Percentiles rank a stretch among this genome's conserved stretches.
Conservation (phyloP, 768 basidiomycete species). For the Phylloporus sp. region DNA sequence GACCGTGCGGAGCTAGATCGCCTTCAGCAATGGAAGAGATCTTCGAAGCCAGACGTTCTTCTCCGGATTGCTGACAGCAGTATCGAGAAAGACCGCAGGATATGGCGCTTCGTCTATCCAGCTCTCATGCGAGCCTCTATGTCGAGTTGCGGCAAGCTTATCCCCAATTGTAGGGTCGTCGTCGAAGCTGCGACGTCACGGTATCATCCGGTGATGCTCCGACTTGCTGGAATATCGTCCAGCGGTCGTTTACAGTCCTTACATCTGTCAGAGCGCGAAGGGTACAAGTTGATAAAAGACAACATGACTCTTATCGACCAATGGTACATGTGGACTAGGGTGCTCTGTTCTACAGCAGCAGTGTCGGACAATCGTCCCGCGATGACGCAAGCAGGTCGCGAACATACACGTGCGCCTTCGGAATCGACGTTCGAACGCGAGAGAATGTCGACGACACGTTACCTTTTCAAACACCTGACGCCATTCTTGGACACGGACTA, state of each 20-base stretch:
- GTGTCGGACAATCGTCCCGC: slow-evolving; percentile 59
- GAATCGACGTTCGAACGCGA: slow-evolving; percentile 78
- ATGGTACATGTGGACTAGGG: slow-evolving; percentile 82
- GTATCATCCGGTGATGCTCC: slow-evolving; percentile 68
- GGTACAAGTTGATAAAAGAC: slow-evolving; percentile 49
- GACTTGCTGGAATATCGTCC: slow-evolving; percentile 70
- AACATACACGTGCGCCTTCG: slow-evolving; percentile 67
- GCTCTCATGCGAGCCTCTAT: slow-evolving; percentile 55
- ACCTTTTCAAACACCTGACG: slow-evolving; percentile 79
- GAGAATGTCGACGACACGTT: slow-evolving; percentile 75
- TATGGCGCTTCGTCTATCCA: slow-evolving; percentile 77
- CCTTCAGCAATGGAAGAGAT: slow-evolving; percentile 64
- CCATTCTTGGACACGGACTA: slow-evolving; percentile 88
- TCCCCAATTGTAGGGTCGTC: slow-evolving; percentile 56
- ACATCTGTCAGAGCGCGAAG: slow-evolving; percentile 50
- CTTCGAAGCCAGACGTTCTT: slow-evolving; percentile 50
- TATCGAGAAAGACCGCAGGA: slow-evolving; percentile 58
- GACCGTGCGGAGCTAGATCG: slow-evolving; percentile 58
- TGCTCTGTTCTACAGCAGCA: slow-evolving; percentile 78
- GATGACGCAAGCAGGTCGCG: slow-evolving; percentile 52
- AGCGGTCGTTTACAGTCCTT: slow-evolving; percentile 36
- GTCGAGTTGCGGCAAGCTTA: slow-evolving; percentile 43
- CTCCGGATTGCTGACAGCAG: slow-evolving; percentile 71
- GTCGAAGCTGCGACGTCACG: slow-evolving; percentile 65
- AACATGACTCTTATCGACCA: slow-evolving; percentile 62